Conservation (phyloP, 1,284 basidiomycete species). For the Microbotryomycetes sp. region DNA sequence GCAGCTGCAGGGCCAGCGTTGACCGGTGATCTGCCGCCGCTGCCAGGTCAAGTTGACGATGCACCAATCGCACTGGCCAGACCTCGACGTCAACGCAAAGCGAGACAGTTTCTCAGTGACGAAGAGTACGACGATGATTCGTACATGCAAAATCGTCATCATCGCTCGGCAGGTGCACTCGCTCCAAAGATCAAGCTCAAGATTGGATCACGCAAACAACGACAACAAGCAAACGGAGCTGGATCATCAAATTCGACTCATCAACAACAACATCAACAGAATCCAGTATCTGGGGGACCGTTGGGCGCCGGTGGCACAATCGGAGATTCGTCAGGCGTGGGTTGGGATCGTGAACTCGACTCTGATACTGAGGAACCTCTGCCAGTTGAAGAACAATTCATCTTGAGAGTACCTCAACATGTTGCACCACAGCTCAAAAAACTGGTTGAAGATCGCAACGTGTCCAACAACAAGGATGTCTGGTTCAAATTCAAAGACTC, state of each 20-base stretch:
- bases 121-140: conserved; percentile 19
- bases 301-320: conserved; percentile 8
- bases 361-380: conserved; percentile 81
- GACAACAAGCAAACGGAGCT: conserved; percentile 54
- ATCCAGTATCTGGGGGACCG: conserved; percentile 12
- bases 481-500: conserved; percentile 99
- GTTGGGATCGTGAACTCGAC: conserved; percentile 74
- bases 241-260: conserved; percentile 58
- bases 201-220: conserved; percentile 54
- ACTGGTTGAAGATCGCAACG: conserved; percentile 31
- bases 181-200: conserved; percentile 67
- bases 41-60: conserved; percentile 13
- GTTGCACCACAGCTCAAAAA: conserved; percentile 62
- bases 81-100: conserved; percentile 11
- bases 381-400: conserved; percentile 95
- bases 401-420: conserved; percentile 80
- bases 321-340: conserved; percentile 23
- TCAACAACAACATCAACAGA: conserved; percentile 11
- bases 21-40: conserved; percentile 21
- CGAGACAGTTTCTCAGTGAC: background rate
- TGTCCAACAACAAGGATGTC: conserved; percentile 60
- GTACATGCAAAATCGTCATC: background rate
- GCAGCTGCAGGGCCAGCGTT: too few species aligned
- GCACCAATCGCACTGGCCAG: conserved; percentile 22
- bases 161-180: background rate